These are phyloP conservation scores for Rhodotorula kratochvilovae DNA, from an alignment of 768 basidiomycete species.

Conservation along the genomic window DNA sequence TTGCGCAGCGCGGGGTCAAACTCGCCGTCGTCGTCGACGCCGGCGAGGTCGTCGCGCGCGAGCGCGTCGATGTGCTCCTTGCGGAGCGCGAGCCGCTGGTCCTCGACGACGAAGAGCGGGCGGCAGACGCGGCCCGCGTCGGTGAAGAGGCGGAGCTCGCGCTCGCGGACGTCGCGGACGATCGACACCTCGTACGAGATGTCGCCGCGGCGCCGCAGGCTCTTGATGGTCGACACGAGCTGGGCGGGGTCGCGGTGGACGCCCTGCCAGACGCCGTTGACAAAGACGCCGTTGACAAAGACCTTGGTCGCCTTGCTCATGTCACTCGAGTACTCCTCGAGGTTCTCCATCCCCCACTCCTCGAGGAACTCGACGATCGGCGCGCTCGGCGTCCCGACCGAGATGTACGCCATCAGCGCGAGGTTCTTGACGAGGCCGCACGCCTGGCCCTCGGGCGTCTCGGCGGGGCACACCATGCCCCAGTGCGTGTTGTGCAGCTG, in stretches of 20 bases:
- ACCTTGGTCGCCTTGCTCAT: conserved; percentile 65
- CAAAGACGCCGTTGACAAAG: conserved; percentile 97
- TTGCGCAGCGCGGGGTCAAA: conserved; percentile 56
- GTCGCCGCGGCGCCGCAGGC: conserved; percentile 85
- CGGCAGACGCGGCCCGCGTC: conserved; percentile 96
- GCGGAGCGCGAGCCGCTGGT: conserved; percentile 66
- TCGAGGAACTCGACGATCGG: conserved; percentile 97
- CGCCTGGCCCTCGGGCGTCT: conserved; percentile 98
- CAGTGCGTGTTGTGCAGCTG: conserved; percentile 99
- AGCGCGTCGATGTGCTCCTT: conserved; percentile 79
- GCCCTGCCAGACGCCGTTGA: conserved; percentile 99
- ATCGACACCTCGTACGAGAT: conserved; percentile 95
- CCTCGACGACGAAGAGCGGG: conserved; percentile 86
- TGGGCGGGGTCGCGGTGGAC: conserved; percentile 92
- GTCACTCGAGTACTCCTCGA: conserved; percentile 81
- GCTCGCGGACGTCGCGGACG: conserved; percentile 93
- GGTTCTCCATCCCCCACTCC: conserved; percentile 93
- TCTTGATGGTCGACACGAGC: conserved; percentile 86
- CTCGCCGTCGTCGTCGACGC: conserved; percentile 64
- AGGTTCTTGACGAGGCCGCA: conserved; percentile 99
- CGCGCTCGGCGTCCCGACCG: conserved; percentile 90
- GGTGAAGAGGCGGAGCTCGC: conserved; percentile 87
- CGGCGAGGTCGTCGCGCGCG: conserved; percentile 51
- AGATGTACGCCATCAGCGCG: conserved; percentile 94
- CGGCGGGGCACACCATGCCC: conserved; percentile 99